Evolutionary conservation across 768 basidiomycete genomes (phyloP), one percentile per base, ranked within the genome.

Genomic region (Amanita rubescens): DNA sequence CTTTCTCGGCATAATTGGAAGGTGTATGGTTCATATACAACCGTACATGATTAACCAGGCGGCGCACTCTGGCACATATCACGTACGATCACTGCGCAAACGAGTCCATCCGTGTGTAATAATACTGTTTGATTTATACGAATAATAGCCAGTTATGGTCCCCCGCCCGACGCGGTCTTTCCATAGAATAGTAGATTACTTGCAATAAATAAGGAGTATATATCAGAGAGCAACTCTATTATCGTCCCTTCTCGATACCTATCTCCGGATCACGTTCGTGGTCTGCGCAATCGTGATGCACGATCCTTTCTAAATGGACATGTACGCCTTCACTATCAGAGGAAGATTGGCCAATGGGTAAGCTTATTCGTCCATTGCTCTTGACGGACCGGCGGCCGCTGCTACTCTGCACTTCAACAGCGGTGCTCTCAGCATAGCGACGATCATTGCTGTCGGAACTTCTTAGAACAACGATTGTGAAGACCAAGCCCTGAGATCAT

Each of bases 11-110:
- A 20, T 25, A n/a, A 9, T 24, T n/a, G 17, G 24, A 25, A 96
- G 93, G 69, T 98, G 41, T 95, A 95, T 37, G 95, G 90, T 15
- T 94, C 91, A 5, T 97, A 81, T 64, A 87, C 81, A 0, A 94
- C 93, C 5, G 79, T 89, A 53, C 92, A 4, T 81, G 85, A 25
- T 78, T 95, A 37, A 81, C 87, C 0, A 85, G 84, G 58, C 75
- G 94, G 41, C 76, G 80, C 47, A 77, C 84, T 3, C 66, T 95
- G 63, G 96, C 79, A 4, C 72, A 78, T 12, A 63, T 81, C 45
- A 78, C 63, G 17, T 81, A 78, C 57, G 76, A 79, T 33, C 27
- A 32, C 8, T 41, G 17, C n/a, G 19, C 43, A 44, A 20, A 44
- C n/a, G n/a, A n/a, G n/a, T 20, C 8, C 20, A 11, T 9, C 5